Evolutionary conservation across 768 basidiomycete species (phyloP), one percentile per base, ranked within the genome.

Genomic region (Phanerochaete carnosa): DNA sequence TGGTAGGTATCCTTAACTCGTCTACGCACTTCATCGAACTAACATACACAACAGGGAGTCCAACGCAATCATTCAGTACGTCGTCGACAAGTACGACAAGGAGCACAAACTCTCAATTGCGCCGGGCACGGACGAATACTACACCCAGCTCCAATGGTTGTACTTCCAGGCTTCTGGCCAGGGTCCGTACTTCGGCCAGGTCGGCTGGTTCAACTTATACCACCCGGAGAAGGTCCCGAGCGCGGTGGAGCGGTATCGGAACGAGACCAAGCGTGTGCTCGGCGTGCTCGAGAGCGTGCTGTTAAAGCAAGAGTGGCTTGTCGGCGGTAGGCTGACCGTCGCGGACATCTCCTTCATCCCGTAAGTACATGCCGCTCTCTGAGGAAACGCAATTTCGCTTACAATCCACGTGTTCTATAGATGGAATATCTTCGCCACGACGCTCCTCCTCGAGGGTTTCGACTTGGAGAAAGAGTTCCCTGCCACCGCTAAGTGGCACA

Each of bases 11-110:
- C 28, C 11, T 33, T 32, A 15, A n/a, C n/a, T n/a, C n/a, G n/a
- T n/a, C n/a, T n/a, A n/a, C n/a, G n/a, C n/a, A n/a, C n/a, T 26
- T 26, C 35, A 32, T 58, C 32, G 30, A 15, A 19, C 8, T 23
- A 15, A 33, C 15, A 13, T 26, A 9, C 2, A 45, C 56, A 65
- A n/a, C n/a, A 62, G n/a, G 60, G 74, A 75, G 62, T 65, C 68
- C n/a, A 73, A 72, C 33, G 77, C 77, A 49, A 77, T 80, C 59
- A 55, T 79, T 33, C 64, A 75, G 3, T 80, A 77, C 66, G 63
- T 80, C 29, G 68, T 69, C 30, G 74, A 77, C 64, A 68, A 72
- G 53, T 79, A 79, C 63, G 80, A 82, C 65, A 66, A 46, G 23
- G 76, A 78, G 22, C 61, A 72, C 70, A 76, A 75, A 66, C 29